Base-by-base conservation (phyloP, 495 filamentous ascomycete species). In the Bombardia bombarda region DNA sequence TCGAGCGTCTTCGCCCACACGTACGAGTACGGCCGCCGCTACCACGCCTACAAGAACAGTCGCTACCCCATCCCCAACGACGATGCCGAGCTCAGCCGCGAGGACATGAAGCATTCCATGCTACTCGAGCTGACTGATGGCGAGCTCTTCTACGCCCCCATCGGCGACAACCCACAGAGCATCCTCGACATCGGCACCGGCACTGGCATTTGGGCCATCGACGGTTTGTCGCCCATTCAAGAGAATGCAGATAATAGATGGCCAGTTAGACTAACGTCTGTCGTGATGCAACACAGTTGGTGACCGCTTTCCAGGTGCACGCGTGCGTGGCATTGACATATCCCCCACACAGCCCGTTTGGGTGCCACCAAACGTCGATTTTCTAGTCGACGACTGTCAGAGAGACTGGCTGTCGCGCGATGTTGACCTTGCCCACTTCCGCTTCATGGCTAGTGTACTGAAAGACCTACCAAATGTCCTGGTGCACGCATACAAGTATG, bases 1-100 rank as follows among this genome's bases (percentile, higher is more conserved):
- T 67, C 63, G 6, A 65, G 56, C 40, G 51, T 73, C 18, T 57
- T 47, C 23, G 50, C 65, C 33, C 64, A 69, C 47, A 44, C 56
- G 1, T 70, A 56, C 38, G 73, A 79, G 52, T 75, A 80, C 53
- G 74, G 75, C 4, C 62, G 77, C 16, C 65, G 76, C 23, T 81
- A 79, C 50, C 74, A 79, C 38, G 60, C 62, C n/a, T 78, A 71
- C 47, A 65, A 64, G 10, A 62, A 73, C 41, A 75, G 77, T 9
- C 53, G 60, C 31, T 79, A 81, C 45, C 50, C 63, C 1, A 56
- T 80, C 33, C 77, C 76, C 2, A 77, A 77, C 48, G 75, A 79
- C 44, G 72, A 78, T 38, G 49, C 52, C n/a, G 66, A 73, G 50
- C 67, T 69, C 43, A 52, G 66, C 28, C 56, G 68, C 22, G 60